phyloP scores from a whole-genome alignment of 1,284 basidiomycete genomes.

The Ganoderma leucocontextum region DNA sequence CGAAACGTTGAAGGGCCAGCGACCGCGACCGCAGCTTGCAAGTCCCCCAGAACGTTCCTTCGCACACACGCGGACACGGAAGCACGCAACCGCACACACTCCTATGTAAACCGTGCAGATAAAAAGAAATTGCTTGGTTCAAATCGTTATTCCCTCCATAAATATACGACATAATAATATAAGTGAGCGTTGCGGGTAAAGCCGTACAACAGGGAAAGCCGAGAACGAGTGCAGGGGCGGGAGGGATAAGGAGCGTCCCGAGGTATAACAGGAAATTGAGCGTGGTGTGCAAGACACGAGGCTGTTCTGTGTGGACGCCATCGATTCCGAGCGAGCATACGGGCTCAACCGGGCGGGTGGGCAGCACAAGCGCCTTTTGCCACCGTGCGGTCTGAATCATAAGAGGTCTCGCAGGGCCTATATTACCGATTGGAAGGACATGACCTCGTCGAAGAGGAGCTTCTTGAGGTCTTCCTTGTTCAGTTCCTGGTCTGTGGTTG shows the following conservation, averaged over 20 bases:
- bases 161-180: constrained; percentile 33
- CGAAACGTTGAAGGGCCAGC: neutral
- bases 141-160: constrained; percentile 31
- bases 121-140: neutral
- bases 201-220: constrained; percentile 9
- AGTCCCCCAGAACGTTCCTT: neutral
- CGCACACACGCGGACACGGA: neutral
- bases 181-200: constrained; percentile 9
- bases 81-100: neutral
- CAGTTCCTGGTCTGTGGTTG: constrained; percentile 72
- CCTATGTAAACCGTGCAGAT: neutral
- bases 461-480: constrained; percentile 79
- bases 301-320: neutral
- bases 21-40: neutral
- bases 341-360: neutral
- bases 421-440: constrained; percentile 68
- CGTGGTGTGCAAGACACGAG: neutral
- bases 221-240: constrained; percentile 3
- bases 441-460: constrained; percentile 72
- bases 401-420: constrained; percentile 39
- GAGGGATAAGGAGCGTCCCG: neutral
- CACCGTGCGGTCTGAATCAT: constrained; percentile 5
- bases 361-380: neutral
- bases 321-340: neutral
- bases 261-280: constrained; percentile 1